Percentiles rank a stretch among this genome's conserved stretches.
Evolutionary conservation across 2,329 filamentous ascomycete species (phyloP).

Genomic region (Ophiocordyceps camponoti-saundersi): DNA sequence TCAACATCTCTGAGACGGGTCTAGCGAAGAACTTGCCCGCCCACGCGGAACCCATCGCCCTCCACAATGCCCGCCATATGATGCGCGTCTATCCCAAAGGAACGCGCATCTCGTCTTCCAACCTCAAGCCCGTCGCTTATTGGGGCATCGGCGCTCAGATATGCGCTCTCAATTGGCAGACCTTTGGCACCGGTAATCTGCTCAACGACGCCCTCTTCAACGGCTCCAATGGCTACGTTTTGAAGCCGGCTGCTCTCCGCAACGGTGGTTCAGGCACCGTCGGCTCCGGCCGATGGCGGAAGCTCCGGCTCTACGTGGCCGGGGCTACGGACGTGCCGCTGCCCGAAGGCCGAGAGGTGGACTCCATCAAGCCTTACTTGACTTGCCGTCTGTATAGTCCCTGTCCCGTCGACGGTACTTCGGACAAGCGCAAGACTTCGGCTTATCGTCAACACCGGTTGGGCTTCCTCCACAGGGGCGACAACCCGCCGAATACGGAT

Average conservation of each 20-base stretch:
- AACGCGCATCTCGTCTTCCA: conserved; percentile 48
- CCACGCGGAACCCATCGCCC: conserved; percentile 27
- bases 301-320: conserved; percentile 38
- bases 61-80: conserved; percentile 47
- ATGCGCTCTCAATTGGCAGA: conserved; percentile 55
- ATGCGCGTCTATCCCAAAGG: conserved; percentile 57
- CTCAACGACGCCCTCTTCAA: conserved; percentile 52
- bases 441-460: conserved; percentile 40
- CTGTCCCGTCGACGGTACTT: conserved; percentile 25
- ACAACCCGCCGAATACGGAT: conserved; percentile 40
- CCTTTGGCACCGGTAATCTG: conserved; percentile 47
- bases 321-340: conserved; percentile 46
- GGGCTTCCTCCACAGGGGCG: conserved; percentile 37
- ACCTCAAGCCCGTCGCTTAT: conserved; percentile 44
- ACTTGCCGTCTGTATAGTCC: conserved; percentile 49
- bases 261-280: conserved; percentile 33
- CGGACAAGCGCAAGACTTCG: conserved; percentile 25
- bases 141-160: conserved; percentile 54
- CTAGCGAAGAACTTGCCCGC: conserved; percentile 32
- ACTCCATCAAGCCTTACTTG: conserved; percentile 44
- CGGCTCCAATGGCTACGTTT: conserved; percentile 46
- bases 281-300: conserved; percentile 26
- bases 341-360: conserved; percentile 27
- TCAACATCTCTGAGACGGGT: conserved; percentile 51
- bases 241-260: conserved; percentile 45